These are phyloP conservation scores for Cadophora gregata DNA, from an alignment of 2,329 filamentous ascomycete species.

Conservation along the genomic window DNA sequence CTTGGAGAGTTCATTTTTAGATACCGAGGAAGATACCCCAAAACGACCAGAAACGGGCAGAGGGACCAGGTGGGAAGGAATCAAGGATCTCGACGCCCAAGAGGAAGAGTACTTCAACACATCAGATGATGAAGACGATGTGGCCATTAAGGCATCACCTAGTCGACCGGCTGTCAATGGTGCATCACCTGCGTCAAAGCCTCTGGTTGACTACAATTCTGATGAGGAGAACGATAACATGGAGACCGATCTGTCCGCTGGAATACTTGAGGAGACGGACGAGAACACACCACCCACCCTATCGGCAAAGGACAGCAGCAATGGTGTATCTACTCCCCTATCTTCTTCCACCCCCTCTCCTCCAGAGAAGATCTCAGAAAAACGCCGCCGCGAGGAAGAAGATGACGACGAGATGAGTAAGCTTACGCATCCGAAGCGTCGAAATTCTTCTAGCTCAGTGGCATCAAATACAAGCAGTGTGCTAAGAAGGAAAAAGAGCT, in stretches of 20 bases:
- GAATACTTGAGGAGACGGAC: constrained; percentile 27
- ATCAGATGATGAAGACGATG: constrained; percentile 84
- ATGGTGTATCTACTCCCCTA: constrained; percentile 27
- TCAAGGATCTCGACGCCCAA: constrained; percentile 83
- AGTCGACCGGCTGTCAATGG: constrained; percentile 58
- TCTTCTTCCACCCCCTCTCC: constrained; percentile 52
- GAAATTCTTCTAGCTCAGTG: constrained; percentile 56
- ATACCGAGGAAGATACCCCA: constrained; percentile 65
- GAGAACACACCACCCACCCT: constrained; percentile 37
- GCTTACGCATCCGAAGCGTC: constrained; percentile 68
- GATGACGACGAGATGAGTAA: constrained; percentile 93
- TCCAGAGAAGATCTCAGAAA: constrained; percentile 83
- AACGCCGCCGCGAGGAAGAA: constrained; percentile 89
- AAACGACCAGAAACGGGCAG: constrained; percentile 55
- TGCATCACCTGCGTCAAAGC: constrained; percentile 66
- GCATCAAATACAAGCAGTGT: constrained; percentile 39
- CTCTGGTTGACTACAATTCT: constrained; percentile 89
- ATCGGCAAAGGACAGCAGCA: constrained; percentile 29
- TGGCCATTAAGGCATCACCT: constrained; percentile 45
- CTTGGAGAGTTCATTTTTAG: constrained; percentile 72
- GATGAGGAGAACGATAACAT: constrained; percentile 83
- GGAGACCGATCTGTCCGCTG: constrained; percentile 52
- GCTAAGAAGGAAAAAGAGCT: constrained; percentile 53
- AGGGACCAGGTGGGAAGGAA: constrained; percentile 67
- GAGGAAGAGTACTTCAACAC: constrained; percentile 96